Percentiles rank a stretch among this genome's conserved stretches.
phyloP scores from a whole-genome alignment of 140 eudicot genomes.

The Senecio squalidus region DNA sequence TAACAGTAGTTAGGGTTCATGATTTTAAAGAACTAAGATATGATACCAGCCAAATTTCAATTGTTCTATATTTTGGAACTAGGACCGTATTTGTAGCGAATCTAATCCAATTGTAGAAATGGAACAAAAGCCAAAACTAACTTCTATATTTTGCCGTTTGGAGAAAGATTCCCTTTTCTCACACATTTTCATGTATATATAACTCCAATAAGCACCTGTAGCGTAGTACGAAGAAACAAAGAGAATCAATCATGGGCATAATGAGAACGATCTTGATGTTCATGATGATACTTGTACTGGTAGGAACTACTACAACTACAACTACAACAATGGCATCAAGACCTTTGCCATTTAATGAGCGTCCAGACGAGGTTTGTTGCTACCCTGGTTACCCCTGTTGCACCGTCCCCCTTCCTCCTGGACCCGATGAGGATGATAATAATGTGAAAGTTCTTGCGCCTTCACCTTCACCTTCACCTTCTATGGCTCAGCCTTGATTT shows the following conservation, averaged over 20 bases:
- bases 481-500: constrained; percentile 13
- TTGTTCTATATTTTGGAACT: too few species aligned
- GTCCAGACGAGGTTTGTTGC: constrained; percentile 33
- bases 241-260: constrained; percentile 4
- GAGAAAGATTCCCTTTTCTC: constrained; percentile 13
- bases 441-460: not conserved
- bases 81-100: too few species aligned
- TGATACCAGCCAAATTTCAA: too few species aligned
- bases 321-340: constrained; percentile 27
- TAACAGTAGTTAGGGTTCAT: too few species aligned
- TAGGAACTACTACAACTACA: too few species aligned
- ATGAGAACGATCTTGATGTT: constrained; percentile 14
- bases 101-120: too few species aligned
- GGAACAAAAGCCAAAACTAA: not conserved
- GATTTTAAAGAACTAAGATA: too few species aligned
- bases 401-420: constrained; percentile 20
- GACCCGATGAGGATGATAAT: not conserved
- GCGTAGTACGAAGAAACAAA: not conserved
- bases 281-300: constrained; percentile 21
- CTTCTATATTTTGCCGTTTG: constrained; percentile 10
- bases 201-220: not conserved
- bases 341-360: constrained; percentile 27
- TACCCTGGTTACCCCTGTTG: constrained; percentile 37
- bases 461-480: constrained; percentile 1
- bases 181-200: constrained; percentile 9